Evolutionary conservation across 108 stramenopile genomes (phyloP).

Genomic region (Chaetoceros tenuissimus): DNA sequence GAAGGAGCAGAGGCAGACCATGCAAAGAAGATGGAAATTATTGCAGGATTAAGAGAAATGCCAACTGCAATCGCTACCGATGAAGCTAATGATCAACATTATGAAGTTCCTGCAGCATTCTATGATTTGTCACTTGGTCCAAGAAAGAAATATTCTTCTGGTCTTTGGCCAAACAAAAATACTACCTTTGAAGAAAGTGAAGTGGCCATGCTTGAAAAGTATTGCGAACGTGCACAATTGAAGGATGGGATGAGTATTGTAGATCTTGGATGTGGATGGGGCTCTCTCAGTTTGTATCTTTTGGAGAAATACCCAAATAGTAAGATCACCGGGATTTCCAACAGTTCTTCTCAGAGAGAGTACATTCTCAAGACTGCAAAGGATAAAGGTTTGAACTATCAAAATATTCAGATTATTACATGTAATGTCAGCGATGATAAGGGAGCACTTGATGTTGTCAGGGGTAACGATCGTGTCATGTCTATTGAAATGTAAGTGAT

Average conservation of each 20-base stretch:
- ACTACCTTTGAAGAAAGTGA: slow-evolving; percentile 74
- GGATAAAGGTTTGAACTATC: slow-evolving; percentile 59
- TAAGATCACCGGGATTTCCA: slow-evolving; percentile 76
- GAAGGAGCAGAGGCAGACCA: slow-evolving; percentile 29
- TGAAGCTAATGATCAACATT: slow-evolving; percentile 94
- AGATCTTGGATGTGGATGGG: slow-evolving; percentile 90
- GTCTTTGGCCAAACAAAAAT: slow-evolving; percentile 46
- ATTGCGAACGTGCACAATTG: slow-evolving; percentile 77
- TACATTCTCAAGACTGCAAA: slow-evolving; percentile 77
- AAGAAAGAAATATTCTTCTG: slow-evolving; percentile 86
- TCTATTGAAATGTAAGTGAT: slow-evolving; percentile 77
- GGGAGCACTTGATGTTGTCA: slow-evolving; percentile 49
- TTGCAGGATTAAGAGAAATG: slow-evolving; percentile 37
- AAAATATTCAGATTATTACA: slow-evolving; percentile 84
- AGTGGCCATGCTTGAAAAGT: slow-evolving; percentile 78
- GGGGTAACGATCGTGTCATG: slow-evolving; percentile 76
- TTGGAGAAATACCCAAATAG: slow-evolving; percentile 49
- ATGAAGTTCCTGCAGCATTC: slow-evolving; percentile 92
- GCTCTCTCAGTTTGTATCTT: slow-evolving; percentile 80
- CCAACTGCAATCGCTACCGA: slow-evolving; percentile 85
- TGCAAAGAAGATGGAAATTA: slow-evolving; percentile 38
- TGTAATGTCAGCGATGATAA: slow-evolving; percentile 63
- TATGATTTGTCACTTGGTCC: slow-evolving; percentile 86
- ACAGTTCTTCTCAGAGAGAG: slow-evolving; percentile 76
- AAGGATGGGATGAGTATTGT: slow-evolving; percentile 82